Evolutionary conservation across 495 filamentous ascomycete species (phyloP).

Genomic region (Glarea lozoyensis): DNA sequence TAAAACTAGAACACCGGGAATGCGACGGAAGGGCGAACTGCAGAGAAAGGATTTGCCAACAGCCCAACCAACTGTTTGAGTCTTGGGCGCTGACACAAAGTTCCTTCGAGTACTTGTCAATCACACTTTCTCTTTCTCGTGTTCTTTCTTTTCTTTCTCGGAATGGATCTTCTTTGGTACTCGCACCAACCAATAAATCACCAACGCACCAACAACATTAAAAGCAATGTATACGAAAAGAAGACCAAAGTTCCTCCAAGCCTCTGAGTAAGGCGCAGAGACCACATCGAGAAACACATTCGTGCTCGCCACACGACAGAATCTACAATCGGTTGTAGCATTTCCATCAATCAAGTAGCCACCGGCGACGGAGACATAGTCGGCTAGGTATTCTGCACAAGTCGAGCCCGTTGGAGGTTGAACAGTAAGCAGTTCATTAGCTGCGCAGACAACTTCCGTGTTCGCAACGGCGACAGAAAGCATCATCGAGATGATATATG

Average conservation of each 20-base stretch:
- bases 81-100: no score
- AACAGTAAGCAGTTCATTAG: conserved; percentile 48
- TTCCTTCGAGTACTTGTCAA: no score
- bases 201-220: conserved; percentile 61
- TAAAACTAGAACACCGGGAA: no score
- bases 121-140: no score
- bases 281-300: conserved; percentile 49
- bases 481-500: conserved; percentile 44
- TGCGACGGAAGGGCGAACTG: no score
- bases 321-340: conserved; percentile 43
- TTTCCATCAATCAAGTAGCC: conserved; percentile 44
- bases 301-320: conserved; percentile 50
- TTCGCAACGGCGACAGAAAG: conserved; percentile 35
- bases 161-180: conserved; percentile 62
- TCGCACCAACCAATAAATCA: conserved; percentile 67
- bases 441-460: conserved; percentile 41
- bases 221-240: conserved; percentile 61
- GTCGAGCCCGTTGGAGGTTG: conserved; percentile 38
- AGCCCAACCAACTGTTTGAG: no score
- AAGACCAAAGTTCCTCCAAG: conserved; percentile 77
- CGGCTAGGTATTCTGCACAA: conserved; percentile 44
- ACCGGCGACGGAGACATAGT: conserved; percentile 33
- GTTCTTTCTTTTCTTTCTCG: no score
- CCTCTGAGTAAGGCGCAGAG: conserved; percentile 42
- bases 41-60: no score